A percentile compares a stretch with the other conserved stretches of the same genome.
Conservation (phyloP, 305 asterid genomes). For the Fraxinus angustifolia region DNA sequence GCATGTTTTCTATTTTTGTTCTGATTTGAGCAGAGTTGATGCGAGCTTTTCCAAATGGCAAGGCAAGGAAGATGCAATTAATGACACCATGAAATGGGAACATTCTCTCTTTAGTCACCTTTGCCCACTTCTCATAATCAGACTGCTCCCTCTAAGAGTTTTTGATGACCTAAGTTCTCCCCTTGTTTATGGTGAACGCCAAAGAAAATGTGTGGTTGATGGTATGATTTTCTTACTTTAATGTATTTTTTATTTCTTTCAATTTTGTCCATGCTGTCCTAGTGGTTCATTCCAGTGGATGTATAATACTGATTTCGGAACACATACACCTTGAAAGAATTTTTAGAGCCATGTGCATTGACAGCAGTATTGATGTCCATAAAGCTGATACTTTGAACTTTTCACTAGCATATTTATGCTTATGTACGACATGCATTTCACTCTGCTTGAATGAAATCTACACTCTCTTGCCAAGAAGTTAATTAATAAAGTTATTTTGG, state of each 20-base stretch:
- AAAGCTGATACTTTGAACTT: not conserved
- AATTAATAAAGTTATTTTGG: not conserved
- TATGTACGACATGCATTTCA: not conserved
- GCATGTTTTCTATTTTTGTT: not conserved
- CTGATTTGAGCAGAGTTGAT: slow-evolving; percentile 37
- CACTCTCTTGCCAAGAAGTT: not conserved
- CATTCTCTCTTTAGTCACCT: slow-evolving; percentile 60
- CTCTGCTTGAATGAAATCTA: not conserved
- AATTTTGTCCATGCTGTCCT: slow-evolving; percentile 4
- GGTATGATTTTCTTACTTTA: slow-evolving; percentile 43
- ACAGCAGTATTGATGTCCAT: not conserved
- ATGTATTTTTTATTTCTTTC: not conserved
- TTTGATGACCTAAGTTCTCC: slow-evolving; percentile 66
- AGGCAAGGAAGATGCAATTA: slow-evolving; percentile 29
- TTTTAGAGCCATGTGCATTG: not conserved
- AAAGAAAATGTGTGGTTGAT: slow-evolving; percentile 25
- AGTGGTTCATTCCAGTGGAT: slow-evolving; percentile 4
- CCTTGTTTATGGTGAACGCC: slow-evolving; percentile 58
- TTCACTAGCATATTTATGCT: not conserved
- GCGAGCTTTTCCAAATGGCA: slow-evolving; percentile 31
- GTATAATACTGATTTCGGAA: not conserved
- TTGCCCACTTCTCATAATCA: slow-evolving; percentile 81
- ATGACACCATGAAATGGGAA: slow-evolving; percentile 39
- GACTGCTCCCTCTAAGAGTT: slow-evolving; percentile 79
- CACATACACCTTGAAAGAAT: not conserved